Evolutionary conservation across 768 basidiomycete species (phyloP).

Genomic region (Lenzites betulinus): DNA sequence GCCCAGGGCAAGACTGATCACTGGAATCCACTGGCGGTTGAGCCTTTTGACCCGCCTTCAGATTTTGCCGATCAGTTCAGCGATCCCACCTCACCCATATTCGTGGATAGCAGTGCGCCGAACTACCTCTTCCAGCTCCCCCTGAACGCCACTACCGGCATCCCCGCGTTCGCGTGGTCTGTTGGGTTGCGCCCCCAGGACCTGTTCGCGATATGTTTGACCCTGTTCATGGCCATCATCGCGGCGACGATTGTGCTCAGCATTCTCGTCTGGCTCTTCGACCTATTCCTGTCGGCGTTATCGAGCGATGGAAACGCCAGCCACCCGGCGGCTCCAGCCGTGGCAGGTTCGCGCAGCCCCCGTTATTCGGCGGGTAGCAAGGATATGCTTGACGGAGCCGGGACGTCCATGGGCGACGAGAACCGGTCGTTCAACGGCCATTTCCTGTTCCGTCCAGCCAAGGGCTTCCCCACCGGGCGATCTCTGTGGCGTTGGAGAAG

Average conservation of each 20-base stretch:
- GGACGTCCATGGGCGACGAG: slow-evolving; percentile 43
- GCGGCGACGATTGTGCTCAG: slow-evolving; percentile 73
- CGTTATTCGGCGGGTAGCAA: slow-evolving; percentile 50
- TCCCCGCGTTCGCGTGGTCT: slow-evolving; percentile 81
- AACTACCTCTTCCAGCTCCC: slow-evolving; percentile 80
- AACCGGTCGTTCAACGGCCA: slow-evolving; percentile 49
- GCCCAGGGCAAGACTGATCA: slow-evolving; percentile 52
- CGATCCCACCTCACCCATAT: slow-evolving; percentile 74
- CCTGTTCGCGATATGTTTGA: slow-evolving; percentile 79
- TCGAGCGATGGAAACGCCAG: slow-evolving; percentile 26
- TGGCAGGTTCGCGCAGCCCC: slow-evolving; percentile 40
- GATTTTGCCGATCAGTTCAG: slow-evolving; percentile 72
- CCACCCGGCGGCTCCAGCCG: slow-evolving; percentile 34
- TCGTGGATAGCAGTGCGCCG: slow-evolving; percentile 63
- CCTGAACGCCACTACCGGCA: slow-evolving; percentile 59
- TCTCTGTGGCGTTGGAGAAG: slow-evolving; percentile 55
- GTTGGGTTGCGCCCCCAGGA: slow-evolving; percentile 83
- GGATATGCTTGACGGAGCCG: slow-evolving; percentile 47
- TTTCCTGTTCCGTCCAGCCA: slow-evolving; percentile 38
- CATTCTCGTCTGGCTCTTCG: slow-evolving; percentile 70
- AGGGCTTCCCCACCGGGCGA: slow-evolving; percentile 40
- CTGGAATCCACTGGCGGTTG: slow-evolving; percentile 67
- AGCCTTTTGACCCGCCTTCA: slow-evolving; percentile 64
- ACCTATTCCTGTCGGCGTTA: slow-evolving; percentile 51
- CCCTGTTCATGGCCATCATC: slow-evolving; percentile 79